phyloP scores from a whole-genome alignment of 768 basidiomycete genomes.

The Lactarius indigo region DNA sequence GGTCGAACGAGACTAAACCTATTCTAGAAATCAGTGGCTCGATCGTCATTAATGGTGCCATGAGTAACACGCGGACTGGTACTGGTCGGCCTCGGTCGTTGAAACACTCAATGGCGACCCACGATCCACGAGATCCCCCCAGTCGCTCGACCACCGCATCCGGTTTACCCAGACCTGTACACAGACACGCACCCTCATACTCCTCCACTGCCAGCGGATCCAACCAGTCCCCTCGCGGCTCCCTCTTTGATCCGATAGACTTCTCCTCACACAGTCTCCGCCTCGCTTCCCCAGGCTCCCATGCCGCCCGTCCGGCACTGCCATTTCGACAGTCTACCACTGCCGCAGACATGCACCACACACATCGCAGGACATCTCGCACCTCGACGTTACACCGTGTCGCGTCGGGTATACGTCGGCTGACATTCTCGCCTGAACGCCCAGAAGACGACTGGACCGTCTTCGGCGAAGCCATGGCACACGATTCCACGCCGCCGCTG shows the following conservation, averaged over 20 bases:
- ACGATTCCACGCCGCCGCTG: neutral
- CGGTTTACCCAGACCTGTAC: neutral
- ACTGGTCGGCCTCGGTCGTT: neutral
- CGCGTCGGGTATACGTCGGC: conserved; percentile 2
- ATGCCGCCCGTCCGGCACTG: neutral
- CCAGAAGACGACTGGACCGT: conserved; percentile 24
- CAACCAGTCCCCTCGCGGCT: neutral
- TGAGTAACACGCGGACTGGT: too few species aligned
- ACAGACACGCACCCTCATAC: neutral
- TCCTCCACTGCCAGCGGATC: neutral
- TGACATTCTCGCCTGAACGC: neutral
- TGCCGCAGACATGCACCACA: neutral
- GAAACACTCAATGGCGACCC: neutral
- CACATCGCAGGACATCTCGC: neutral
- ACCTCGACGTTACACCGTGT: conserved; percentile 13
- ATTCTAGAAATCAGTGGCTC: neutral
- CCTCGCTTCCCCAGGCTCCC: neutral
- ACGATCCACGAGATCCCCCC: neutral
- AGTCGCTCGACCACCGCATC: neutral
- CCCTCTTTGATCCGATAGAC: neutral
- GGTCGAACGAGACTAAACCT: neutral
- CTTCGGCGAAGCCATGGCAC: conserved; percentile 21
- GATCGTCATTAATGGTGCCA: too few species aligned
- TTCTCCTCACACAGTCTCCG: neutral
- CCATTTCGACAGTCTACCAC: neutral